Percentiles rank a stretch among this genome's conserved stretches.
Evolutionary conservation across 2,329 filamentous ascomycete genomes (phyloP).

Genomic region (Diplodia mutila): DNA sequence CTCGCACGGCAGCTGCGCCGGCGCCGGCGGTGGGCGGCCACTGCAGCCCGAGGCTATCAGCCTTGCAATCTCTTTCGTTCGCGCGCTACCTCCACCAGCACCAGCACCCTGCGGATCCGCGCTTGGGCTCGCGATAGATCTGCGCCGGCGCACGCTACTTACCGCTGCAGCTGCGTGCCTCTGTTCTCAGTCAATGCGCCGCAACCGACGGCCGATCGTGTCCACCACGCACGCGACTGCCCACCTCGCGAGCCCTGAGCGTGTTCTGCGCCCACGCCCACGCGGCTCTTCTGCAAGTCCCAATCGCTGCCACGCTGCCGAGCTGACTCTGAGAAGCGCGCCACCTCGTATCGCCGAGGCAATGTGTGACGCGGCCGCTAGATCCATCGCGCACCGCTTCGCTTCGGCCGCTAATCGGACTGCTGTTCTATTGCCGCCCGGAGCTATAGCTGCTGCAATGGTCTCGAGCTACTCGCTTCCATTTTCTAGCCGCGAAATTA

Average conservation of each 20-base stretch:
- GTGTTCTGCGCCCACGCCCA: background rate
- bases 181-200: constrained; percentile 21
- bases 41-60: background rate
- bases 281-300: background rate
- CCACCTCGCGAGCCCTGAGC: background rate
- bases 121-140: constrained; percentile 17
- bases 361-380: background rate
- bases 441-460: background rate
- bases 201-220: constrained; percentile 14
- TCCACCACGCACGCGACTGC: background rate
- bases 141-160: constrained; percentile 11
- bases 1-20: too few relatives aligned
- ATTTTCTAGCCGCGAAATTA: background rate
- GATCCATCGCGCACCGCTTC: background rate
- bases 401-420: background rate
- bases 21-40: too few relatives aligned
- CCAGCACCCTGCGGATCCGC: constrained; percentile 12
- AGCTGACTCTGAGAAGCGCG: background rate
- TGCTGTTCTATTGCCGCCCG: background rate
- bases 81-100: background rate
- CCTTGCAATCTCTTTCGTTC: background rate
- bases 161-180: constrained; percentile 3
- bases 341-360: background rate
- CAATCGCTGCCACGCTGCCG: background rate
- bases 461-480: constrained; percentile 1